Base-by-base conservation (phyloP, 768 basidiomycete genomes). In the Collybiopsis luxurians region DNA sequence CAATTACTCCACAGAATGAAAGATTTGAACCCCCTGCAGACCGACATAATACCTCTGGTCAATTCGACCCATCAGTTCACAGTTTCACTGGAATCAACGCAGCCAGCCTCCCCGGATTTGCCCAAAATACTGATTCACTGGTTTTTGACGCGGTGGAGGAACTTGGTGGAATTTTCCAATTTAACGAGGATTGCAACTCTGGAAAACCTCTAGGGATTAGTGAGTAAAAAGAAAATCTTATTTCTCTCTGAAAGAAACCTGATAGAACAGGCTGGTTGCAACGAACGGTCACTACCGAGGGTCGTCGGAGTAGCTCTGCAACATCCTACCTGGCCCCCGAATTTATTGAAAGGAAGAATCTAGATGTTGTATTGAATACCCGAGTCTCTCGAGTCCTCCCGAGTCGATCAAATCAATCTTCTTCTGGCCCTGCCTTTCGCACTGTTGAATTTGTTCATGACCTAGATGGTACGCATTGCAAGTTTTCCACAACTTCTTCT, bases 61-160 rank as follows among this genome's bases (percentile, higher is more conserved):
- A 78, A 58, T 74, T 68, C 52, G 61, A 74, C 54, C 75, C 78
- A 0, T 24, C 61, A 0, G 58, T 75, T 10, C 77, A 79, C 59
- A 69, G 74, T 11, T 65, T 63, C 17, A 54, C 63, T 11, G 77
- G 78, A 12, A 63, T 66, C 7, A 65, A 64, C 34, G 58, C 57
- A 0, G 71, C 73, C 46, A 72, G 69, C 51, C 61, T 77, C 6
- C 63, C 69, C 17, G 71, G 74, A 12, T 70, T 60, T 53, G 63
- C 71, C 11, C 50, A 57, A n/a, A 57, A 59, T 17, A 67, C 75
- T 27, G 74, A 76, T 57, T 34, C 43, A 5, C 59, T 65, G 10
- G 66, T 72, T 21, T 63, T 77, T 13, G 43, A 66, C 17, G 72
- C 73, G 2, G 69, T 73, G 0, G 15, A 59, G 0, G 63, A 74